These are phyloP conservation scores for Fusarium sarcochroum DNA, from an alignment of 2,329 filamentous ascomycete species.

Conservation along the genomic window DNA sequence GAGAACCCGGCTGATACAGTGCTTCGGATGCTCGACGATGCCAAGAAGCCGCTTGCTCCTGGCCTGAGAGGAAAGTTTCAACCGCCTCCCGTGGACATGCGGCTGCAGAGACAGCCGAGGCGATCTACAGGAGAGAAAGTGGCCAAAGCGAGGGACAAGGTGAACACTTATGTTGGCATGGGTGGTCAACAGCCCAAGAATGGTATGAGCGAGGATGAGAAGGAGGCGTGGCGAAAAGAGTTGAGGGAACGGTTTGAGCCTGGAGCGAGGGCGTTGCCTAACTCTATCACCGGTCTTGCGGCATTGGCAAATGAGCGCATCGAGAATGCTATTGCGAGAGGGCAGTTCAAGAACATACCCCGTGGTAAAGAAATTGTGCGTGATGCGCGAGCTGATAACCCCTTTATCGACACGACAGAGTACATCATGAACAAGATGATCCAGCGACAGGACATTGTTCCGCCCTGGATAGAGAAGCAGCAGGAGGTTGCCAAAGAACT, in stretches of 20 bases:
- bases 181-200: constrained; percentile 64
- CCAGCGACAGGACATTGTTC: constrained; percentile 93
- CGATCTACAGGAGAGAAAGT: constrained; percentile 62
- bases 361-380: constrained; percentile 84
- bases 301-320: constrained; percentile 92
- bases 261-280: constrained; percentile 79
- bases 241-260: constrained; percentile 86
- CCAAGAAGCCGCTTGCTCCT: constrained; percentile 76
- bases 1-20: constrained; percentile 83
- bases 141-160: constrained; percentile 70
- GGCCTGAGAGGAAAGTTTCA: constrained; percentile 63
- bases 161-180: constrained; percentile 64
- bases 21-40: constrained; percentile 87
- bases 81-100: constrained; percentile 66
- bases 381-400: constrained; percentile 86
- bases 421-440: constrained; percentile 99
- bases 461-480: constrained; percentile 99
- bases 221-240: constrained; percentile 77
- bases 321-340: constrained; percentile 91
- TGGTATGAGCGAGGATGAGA: constrained; percentile 77
- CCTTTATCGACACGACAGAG: constrained; percentile 95
- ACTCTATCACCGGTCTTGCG: constrained; percentile 81
- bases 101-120: constrained; percentile 58
- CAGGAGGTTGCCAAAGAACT: constrained; percentile 84
- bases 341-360: constrained; percentile 87